A percentile compares a stretch with the other conserved stretches of the same genome.
Evolutionary conservation across 2,329 filamentous ascomycete genomes (phyloP).

Genomic region (Colletotrichum destructivum): DNA sequence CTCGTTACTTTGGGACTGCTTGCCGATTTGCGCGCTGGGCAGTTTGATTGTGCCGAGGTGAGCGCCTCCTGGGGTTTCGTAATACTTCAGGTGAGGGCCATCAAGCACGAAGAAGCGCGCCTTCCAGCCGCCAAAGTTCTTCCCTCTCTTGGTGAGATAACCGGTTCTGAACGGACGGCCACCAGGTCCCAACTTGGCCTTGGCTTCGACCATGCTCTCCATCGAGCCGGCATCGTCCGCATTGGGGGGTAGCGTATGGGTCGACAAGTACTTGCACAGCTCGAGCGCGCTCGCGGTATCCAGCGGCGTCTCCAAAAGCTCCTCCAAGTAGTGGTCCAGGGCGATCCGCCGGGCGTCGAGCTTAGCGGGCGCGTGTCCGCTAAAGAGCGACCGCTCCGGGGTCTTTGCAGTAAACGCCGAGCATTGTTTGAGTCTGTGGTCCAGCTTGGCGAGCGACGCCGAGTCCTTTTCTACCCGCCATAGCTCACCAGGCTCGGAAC

Average conservation of each 20-base stretch:
- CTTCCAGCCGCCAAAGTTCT: slow-evolving; percentile 99
- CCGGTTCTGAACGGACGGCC: slow-evolving; percentile 84
- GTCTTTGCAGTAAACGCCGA: slow-evolving; percentile 81
- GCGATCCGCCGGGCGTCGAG: slow-evolving; percentile 88
- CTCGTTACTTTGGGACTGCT: slow-evolving; percentile 81
- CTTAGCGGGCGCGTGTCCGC: slow-evolving; percentile 92
- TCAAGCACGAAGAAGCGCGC: slow-evolving; percentile 77
- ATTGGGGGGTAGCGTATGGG: slow-evolving; percentile 73
- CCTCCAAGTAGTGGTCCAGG: slow-evolving; percentile 88
- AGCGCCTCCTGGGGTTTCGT: slow-evolving; percentile 89
- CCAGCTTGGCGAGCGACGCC: slow-evolving; percentile 83
- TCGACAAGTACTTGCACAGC: slow-evolving; percentile 90
- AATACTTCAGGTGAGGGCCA: slow-evolving; percentile 83
- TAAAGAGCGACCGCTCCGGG: slow-evolving; percentile 90
- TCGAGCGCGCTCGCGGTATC: slow-evolving; percentile 83
- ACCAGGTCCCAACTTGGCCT: slow-evolving; percentile 68
- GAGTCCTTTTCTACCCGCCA: slow-evolving; percentile 97
- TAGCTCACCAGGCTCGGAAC: slow-evolving; percentile 82
- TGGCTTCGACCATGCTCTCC: slow-evolving; percentile 52
- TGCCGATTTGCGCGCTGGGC: slow-evolving; percentile 91
- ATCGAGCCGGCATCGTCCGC: slow-evolving; percentile 65
- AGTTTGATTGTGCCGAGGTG: slow-evolving; percentile 96
- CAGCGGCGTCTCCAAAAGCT: slow-evolving; percentile 85
- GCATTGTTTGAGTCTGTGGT: slow-evolving; percentile 83
- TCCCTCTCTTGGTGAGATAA: slow-evolving; percentile 95